A percentile compares a stretch with the other conserved stretches of the same genome.
These are phyloP conservation scores for Collybia sp. DNA, from an alignment of 768 basidiomycete genomes.

Conservation along the genomic window DNA sequence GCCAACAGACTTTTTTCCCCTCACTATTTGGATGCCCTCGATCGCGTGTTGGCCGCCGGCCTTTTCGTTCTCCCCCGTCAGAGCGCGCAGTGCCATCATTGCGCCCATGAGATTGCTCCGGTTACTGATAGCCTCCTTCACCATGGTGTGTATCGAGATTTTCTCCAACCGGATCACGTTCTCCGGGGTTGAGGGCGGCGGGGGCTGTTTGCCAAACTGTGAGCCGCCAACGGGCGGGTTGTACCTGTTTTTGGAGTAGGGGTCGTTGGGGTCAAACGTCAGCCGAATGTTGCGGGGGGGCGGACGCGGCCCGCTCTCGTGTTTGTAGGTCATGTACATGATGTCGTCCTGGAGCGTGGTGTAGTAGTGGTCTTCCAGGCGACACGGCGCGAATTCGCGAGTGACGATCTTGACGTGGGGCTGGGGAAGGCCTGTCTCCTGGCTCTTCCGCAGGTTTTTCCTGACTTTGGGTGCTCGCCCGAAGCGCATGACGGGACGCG, in stretches of 20 bases:
- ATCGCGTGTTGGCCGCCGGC: conserved; percentile 68
- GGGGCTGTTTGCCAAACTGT: conserved; percentile 59
- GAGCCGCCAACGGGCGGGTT: conserved; percentile 74
- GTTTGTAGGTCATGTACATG: conserved; percentile 93
- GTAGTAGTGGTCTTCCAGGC: conserved; percentile 83
- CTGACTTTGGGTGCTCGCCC: conserved; percentile 45
- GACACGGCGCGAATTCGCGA: conserved; percentile 66
- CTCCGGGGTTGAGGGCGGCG: conserved; percentile 60
- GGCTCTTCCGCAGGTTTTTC: conserved; percentile 41
- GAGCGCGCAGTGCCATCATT: conserved; percentile 81
- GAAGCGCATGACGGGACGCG: conserved; percentile 39
- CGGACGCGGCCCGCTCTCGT: conserved; percentile 53
- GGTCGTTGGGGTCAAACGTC: conserved; percentile 71
- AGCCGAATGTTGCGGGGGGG: conserved; percentile 56
- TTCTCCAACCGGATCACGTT: conserved; percentile 76
- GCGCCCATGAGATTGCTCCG: conserved; percentile 75
- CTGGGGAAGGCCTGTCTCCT: conserved; percentile 56
- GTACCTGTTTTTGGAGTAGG: conserved; percentile 76
- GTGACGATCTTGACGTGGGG: conserved; percentile 64
- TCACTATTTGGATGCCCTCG: conserved; percentile 76
- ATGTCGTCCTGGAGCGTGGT: conserved; percentile 79
- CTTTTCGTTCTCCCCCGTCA: conserved; percentile 77
- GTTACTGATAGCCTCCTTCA: conserved; percentile 72
- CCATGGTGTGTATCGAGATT: conserved; percentile 83
- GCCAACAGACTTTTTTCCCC: conserved; percentile 61